Percentiles rank a stretch among this genome's conserved stretches.
Conservation (phyloP, 1,139 yeast genomes). For the Yamadazyma epiphylla region DNA sequence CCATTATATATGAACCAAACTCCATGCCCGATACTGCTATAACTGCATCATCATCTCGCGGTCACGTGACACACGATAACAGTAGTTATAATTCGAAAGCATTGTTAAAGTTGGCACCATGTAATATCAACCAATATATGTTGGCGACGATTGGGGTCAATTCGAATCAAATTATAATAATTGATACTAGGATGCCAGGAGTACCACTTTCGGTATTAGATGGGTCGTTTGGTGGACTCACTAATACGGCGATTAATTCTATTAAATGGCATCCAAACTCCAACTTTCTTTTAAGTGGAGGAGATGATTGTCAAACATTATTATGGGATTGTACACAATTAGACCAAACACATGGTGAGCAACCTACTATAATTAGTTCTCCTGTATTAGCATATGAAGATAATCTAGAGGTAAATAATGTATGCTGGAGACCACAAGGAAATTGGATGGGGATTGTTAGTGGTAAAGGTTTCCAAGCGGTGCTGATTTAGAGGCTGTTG, state of each 20-base stretch:
- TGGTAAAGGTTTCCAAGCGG: conserved; percentile 80
- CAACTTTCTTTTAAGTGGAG: conserved; percentile 66
- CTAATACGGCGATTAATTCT: conserved; percentile 59
- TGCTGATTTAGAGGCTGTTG: conserved; percentile 44
- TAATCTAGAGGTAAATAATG: conserved; percentile 67
- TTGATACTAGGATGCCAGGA: conserved; percentile 90
- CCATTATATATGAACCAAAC: conserved; percentile 77
- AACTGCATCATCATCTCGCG: conserved; percentile 6
- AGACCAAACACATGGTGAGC: conserved; percentile 9
- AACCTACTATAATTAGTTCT: conserved; percentile 14
- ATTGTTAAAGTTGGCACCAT: conserved; percentile 69
- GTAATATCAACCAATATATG: conserved; percentile 76
- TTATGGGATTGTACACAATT: conserved; percentile 68
- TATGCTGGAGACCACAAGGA: conserved; percentile 67
- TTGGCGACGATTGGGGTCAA: conserved; percentile 75
- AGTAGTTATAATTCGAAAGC: conserved; percentile 46
- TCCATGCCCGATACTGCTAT: conserved; percentile 23
- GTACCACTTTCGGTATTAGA: conserved; percentile 66
- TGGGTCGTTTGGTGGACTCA: conserved; percentile 54
- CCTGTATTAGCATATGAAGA: conserved; percentile 60
- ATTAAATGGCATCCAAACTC: conserved; percentile 82
- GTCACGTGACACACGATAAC: conserved; percentile 1
- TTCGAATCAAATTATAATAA: conserved; percentile 60
- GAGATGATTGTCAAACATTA: conserved; percentile 88
- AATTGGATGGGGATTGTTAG: conserved; percentile 81